Base-by-base conservation (phyloP, 306 rosid genomes). In the Ceratonia siliqua region DNA sequence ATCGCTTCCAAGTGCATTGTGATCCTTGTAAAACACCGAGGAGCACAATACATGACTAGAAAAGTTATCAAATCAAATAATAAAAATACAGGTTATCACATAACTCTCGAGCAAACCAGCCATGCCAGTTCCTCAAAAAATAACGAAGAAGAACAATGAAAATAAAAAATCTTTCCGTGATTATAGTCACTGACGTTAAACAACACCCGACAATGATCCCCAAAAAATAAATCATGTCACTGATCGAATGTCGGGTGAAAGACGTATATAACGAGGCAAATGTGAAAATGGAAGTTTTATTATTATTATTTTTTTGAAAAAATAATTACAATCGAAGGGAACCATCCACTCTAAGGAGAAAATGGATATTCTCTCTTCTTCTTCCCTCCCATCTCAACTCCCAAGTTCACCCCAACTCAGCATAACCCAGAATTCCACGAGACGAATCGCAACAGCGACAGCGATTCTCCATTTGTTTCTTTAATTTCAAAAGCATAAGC, bases 51-150 rank as follows among this genome's bases (percentile, higher is more conserved):
- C 36, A 41, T 27, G 72, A 69, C 30, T 22, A 33, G 3, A 45
- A 53, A 61, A 43, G 12, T 18, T 7, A 63, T 28, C 66, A 65
- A 39, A 77, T 66, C 77, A 58, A 77, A 33, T 4, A 32, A 65
- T 32, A 65, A 33, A 64, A 32, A 43, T 8, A 14, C 32, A 63
- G 20, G 39, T 25, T n/a, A 54, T 64, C 69, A 43, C 32, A 59
- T 3, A 48, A 42, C 43, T 56, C 39, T 15, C 22, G 11, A 57
- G 30, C 32, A 57, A 17, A 72, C 24, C 35, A 14, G 48, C 24
- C 54, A 46, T 17, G 35, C 12, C 20, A 68, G 52, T 46, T 68
- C 67, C 48, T 25, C 70, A 36, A n/a, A 13, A 38, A 61, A 55
- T 46, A 49, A 49, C 15, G 0, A 38, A 36, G 18, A 73, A 22